Evolutionary conservation across 1,139 yeast species (phyloP), one percentile per base, ranked within the genome.

Genomic region (Yamadazyma pseudoaaseri): DNA sequence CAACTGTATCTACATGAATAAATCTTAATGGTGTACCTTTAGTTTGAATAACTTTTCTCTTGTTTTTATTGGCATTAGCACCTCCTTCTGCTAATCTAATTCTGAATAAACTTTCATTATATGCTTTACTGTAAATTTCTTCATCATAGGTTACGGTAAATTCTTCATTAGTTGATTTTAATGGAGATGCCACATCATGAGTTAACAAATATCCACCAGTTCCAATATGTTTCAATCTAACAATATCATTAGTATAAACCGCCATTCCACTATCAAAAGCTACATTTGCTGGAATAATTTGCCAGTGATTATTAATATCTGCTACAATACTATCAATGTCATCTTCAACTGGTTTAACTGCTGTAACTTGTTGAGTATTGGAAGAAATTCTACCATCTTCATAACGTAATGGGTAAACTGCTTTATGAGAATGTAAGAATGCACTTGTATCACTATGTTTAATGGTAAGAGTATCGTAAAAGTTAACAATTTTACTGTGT

Each of bases 151-250:
- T 81, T 21, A 95, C 77, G 3, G 95, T 85, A 52, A 90, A 81
- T 61, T 90, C 97, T 60, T 90, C 96, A 56, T 90, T 86, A 13
- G 97, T 87, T 31, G 96, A 82, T 54, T 65, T 84, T 42, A 79
- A 70, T 20, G 97, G 97, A n/a, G 97, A 90, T 1, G 98, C 98
- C 34, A 92, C 98, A 57, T 92, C 99, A 56, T 92, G 99, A 18
- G 98, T 79, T 47, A 87, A 67, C 43, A 92, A 63, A 48, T 66
- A 83, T 3, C 95, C 83, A 41, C 87, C 76, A 2, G 97, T 90
- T 12, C 72, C 79, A 25, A 87, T 76, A 50, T 92, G 99, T 57
- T 77, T 81, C 39, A 92, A 70, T 63, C 97, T 82, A 38, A 94
- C 66, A 15, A 76, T 60, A 51, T 86, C 94, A 43, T 82, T 81